phyloP scores from a whole-genome alignment of 148 eudicot genomes.

The Rhododendron williamsianum region DNA sequence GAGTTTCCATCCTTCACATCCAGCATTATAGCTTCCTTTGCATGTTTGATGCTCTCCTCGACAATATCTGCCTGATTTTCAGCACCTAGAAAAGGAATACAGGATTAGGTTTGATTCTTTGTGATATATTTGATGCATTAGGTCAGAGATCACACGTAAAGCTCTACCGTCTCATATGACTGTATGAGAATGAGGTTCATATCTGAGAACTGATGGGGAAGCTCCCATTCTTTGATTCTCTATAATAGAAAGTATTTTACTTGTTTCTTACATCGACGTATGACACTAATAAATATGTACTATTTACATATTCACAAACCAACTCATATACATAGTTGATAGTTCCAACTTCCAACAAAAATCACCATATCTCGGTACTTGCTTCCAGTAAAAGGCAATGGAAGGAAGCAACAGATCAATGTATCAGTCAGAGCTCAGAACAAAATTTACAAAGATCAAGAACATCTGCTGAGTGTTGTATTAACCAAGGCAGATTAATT shows the following conservation, averaged over 20 bases:
- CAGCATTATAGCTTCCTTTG: slow-evolving; percentile 78
- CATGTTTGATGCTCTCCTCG: slow-evolving; percentile 81
- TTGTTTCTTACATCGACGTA: background rate
- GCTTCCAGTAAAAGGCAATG: background rate
- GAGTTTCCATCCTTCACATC: slow-evolving; percentile 93
- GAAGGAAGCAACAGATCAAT: background rate
- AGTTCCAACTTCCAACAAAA: background rate
- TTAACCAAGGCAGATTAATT: background rate
- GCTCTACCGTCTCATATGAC: background rate
- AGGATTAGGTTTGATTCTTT: background rate
- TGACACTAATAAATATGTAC: background rate
- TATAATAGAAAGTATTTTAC: background rate
- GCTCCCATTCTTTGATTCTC: background rate
- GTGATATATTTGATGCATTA: background rate
- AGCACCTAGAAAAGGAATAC: slow-evolving; percentile 42
- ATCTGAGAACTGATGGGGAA: background rate
- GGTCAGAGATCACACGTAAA: background rate
- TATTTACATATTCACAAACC: background rate
- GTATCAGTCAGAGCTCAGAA: background rate
- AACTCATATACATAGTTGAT: background rate
- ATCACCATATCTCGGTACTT: background rate
- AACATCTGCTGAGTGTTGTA: background rate
- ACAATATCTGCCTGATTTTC: slow-evolving; percentile 63
- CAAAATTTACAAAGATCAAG: background rate
- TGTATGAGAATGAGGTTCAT: background rate